Base-by-base conservation (phyloP, 2,329 filamentous ascomycete genomes). In the Beauveria varroae region DNA sequence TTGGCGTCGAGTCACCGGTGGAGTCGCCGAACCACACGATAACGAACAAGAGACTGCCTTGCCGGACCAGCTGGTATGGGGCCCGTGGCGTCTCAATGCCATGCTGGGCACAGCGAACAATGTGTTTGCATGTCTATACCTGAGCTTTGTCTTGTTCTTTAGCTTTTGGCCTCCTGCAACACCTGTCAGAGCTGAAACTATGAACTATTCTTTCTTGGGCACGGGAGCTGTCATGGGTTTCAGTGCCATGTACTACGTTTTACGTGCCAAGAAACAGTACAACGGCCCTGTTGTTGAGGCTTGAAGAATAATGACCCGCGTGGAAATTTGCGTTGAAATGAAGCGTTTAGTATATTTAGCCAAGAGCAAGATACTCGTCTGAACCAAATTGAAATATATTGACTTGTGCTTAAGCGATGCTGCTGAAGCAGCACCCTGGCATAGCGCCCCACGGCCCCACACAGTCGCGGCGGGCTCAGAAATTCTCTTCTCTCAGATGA, bases 91-190 rank as follows among this genome's bases (percentile, higher is more conserved):
- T 44, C 63, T 86, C 0, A 78, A 78, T 0, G 81, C 81, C 2
- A 65, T 74, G 0, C 67, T 81, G 2, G 83, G 83, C 0, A 80
- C 76, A 5, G 66, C 78, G 20, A 85, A 85, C 68, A 86, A 86
- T 62, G 67, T 74, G 1, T 81, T 83, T 55, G 78, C 81, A 0
- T 81, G 79, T 65, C 53, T 74, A 3, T 86, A 84, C 66, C 77
- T 81, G 67, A 60, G 79, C 0, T 78, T 85, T 44, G 73, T 85
- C 1, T 75, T 82, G 12, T 85, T 86, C 69, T 86, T 80, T 75
- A 78, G 75, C 20, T 81, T 85, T 50, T 83, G 78, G 78, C 81
- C 73, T 1, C 73, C 75, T 2, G 65, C 63, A n/a, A 55, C 37
- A 24, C 61, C 55, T 1, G 73, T 68, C 0, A 12, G 5, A 18